Evolutionary conservation across 2,329 filamentous ascomycete species (phyloP), one percentile per base, ranked within the genome.

Genomic region (Uncinocarpus reesii): DNA sequence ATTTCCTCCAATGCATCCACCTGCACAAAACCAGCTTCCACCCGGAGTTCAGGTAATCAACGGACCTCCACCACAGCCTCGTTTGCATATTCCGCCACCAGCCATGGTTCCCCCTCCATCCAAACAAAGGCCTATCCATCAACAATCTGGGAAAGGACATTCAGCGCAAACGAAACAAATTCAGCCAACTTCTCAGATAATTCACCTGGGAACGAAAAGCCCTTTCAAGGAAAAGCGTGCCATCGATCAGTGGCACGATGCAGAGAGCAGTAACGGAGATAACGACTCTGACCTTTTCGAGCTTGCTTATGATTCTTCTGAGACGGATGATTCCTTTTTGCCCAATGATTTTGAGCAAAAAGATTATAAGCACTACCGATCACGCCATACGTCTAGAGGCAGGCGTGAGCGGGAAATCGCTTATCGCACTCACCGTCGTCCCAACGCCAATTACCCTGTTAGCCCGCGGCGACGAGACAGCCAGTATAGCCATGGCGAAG

Each of bases 231-330:
- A 55, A 10, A 47, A 43, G n/a, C 21, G 23, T 31, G 35, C 41
- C 10, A 41, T 47, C 23, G 37, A 53, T n/a, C 43, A 40, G 24
- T 59, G 47, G 53, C 43, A 50, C 32, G 55, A 55, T 4, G 54
- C 53, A 15, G 54, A 50, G 2, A 57, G 54, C 47, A 63, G 60
- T 32, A 51, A 57, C 20, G 60, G 55, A n/a, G 60, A 63, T 23
- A 60, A 62, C 15, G 59, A 61, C 15, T 61, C 60, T 1, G 49
- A 55, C 31, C 45, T 59, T 6, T 60, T 59, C 32, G 62, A 63
- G 16, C 31, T 50, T 7, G 59, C 58, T 3, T 53, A 58, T 4
- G 50, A 56, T 6, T 60, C 55, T 31, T 62, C 60, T 5, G 55
- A 54, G 1, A 62, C 58, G 5, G 63, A 63, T 8, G 56, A 57